These are phyloP conservation scores for Melampsora larici-populina DNA, from an alignment of 1,284 basidiomycete genomes.

Conservation along the genomic window DNA sequence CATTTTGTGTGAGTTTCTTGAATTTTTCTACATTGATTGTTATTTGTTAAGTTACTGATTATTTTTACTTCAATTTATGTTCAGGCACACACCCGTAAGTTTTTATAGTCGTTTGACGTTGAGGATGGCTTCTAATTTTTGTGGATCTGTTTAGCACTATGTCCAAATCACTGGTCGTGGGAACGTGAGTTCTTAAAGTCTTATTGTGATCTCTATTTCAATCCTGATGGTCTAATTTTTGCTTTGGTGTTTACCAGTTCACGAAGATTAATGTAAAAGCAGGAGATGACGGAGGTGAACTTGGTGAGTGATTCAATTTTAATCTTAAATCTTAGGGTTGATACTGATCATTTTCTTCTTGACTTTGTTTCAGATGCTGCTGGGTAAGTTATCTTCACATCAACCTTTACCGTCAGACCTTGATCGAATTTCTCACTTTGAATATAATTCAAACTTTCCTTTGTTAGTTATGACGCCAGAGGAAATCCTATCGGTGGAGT, in stretches of 20 bases:
- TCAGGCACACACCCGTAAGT: too few relatives aligned
- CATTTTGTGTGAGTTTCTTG: constrained; percentile 33
- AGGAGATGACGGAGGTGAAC: constrained; percentile 35
- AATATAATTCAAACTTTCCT: too few relatives aligned
- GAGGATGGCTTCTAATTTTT: background rate
- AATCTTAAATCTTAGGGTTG: background rate
- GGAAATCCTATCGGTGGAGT: constrained; percentile 5
- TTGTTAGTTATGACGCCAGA: background rate
- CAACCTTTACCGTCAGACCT: too few relatives aligned
- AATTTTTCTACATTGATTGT: background rate
- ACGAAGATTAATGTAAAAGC: constrained; percentile 28
- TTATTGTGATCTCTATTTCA: background rate
- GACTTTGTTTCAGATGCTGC: background rate
- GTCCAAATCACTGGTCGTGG: constrained; percentile 40
- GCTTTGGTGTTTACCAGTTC: constrained; percentile 8
- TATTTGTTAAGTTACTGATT: background rate
- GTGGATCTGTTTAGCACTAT: constrained; percentile 14
- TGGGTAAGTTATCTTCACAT: background rate
- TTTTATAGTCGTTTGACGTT: too few relatives aligned
- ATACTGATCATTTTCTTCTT: too few relatives aligned
- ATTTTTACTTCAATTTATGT: too few relatives aligned
- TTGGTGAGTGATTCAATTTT: constrained; percentile 7
- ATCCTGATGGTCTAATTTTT: background rate
- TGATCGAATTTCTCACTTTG: too few relatives aligned
- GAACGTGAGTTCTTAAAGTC: constrained; percentile 15